phyloP scores from a whole-genome alignment of 2,329 filamentous ascomycete genomes.

The Penicillium palitans region DNA sequence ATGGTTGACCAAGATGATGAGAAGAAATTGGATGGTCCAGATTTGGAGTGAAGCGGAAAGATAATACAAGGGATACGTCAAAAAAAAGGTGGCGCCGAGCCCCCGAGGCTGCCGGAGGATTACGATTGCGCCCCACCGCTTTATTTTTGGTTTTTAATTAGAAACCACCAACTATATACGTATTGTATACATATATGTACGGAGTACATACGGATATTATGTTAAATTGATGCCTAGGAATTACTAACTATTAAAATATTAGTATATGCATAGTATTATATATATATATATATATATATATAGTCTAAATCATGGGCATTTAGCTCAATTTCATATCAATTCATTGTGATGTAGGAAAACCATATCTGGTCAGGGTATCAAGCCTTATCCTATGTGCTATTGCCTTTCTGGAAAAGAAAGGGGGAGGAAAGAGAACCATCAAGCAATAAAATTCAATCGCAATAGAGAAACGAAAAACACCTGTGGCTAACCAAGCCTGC shows the following conservation, averaged over 20 bases:
- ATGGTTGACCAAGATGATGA: conserved; percentile 29
- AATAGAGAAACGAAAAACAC: conserved; percentile 12
- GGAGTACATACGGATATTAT: too few species aligned
- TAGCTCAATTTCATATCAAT: neutral
- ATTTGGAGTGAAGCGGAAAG: conserved; percentile 4
- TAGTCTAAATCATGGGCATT: neutral
- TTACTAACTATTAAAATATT: neutral
- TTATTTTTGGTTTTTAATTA: conserved; percentile 6
- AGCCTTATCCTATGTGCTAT: conserved; percentile 18
- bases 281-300: too few species aligned
- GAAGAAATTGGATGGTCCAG: neutral
- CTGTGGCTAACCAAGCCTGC: conserved; percentile 17
- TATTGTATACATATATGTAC: too few species aligned
- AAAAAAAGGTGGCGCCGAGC: conserved; percentile 28
- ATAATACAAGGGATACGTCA: conserved; percentile 24
- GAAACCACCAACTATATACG: neutral
- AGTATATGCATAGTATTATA: too few species aligned
- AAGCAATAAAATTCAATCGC: conserved; percentile 3
- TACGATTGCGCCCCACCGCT: conserved; percentile 16
- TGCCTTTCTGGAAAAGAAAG: neutral
- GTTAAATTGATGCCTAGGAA: too few species aligned
- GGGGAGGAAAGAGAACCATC: neutral
- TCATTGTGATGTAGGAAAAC: conserved; percentile 14
- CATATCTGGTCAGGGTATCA: conserved; percentile 30
- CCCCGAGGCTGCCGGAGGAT: conserved; percentile 18